Evolutionary conservation across 306 rosid species (phyloP), one percentile per base, ranked within the genome.

Genomic region (Dicorynia guianensis): DNA sequence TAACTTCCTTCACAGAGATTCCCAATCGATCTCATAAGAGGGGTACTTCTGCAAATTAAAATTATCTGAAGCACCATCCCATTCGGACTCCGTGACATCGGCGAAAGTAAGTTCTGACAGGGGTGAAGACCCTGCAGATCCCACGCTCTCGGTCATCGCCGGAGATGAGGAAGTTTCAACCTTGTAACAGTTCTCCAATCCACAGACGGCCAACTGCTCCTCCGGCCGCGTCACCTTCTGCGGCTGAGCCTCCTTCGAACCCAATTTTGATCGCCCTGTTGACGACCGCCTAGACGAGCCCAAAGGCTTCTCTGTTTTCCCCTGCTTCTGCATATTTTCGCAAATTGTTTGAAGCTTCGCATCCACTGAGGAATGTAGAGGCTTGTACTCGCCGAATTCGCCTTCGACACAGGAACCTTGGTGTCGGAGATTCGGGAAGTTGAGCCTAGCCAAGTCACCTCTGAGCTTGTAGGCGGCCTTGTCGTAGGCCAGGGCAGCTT

Each of bases 401-500:
- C 80, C 85, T 3, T 79, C 85, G 0, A 82, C 79, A 42, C 74
- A 13, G 1, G 89, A 71, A 30, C 89, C 87, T 0, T 72, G 77
- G 86, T 89, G 89, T 20, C 84, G 87, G 48, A 93, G 89, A 67
- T 86, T 89, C 1, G 98, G 96, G 78, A 96, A 96, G 61, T 96
- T 96, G 65, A 96, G 98, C 74, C 96, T 79, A 0, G 99, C 98
- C 33, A 83, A 90, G 76, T 96, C 99, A 7, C 99, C 99, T 7
- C 99, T 67, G 72, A 96, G 97, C 80, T 92, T 89, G 71, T 80
- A 96, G 7, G 99, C 99, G 0, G 99, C 99, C 11, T 75, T 86
- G 76, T 96, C 99, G 36, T 93, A 96, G 33, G 99, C 99, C 69
- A 96, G 57, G 47, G 99, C 99, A 11, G 99, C 99, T 82, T 96